Base-by-base conservation (phyloP, 2,329 filamentous ascomycete genomes). In the Phialemonium atrogriseum region DNA sequence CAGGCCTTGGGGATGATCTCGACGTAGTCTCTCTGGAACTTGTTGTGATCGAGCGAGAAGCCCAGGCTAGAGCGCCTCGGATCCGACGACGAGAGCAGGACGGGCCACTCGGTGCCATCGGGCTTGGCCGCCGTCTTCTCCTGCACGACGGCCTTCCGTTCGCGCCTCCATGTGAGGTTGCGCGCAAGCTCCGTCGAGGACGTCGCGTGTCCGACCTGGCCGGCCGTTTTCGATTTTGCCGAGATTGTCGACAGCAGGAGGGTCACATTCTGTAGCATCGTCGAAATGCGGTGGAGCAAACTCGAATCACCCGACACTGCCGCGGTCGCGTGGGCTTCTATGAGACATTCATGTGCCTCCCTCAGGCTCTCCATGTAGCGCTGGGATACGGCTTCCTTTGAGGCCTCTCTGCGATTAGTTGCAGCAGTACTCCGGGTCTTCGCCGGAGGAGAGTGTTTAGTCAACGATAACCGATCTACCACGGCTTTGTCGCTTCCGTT, bases 1-100 rank as follows among this genome's bases (percentile, higher is more conserved):
- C 91, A 98, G 6, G 70, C 66, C 23, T 66, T 60, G 0, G 91
- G 93, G 5, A 98, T 77, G 30, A 89, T 81, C 48, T 95, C 84
- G 30, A 95, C 70, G 45, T 87, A 94, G 27, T 88, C 74, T 40
- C 71, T 68, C 51, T 89, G 83, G 47, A 94, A 93, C 16, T 67
- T 65, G 25, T 64, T 57, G 46, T 77, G 68, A 40, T 80, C 68
- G 8, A 64, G 56, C 5, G 62, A 55, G 34, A 64, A 51, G 2
- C 60, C 64, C 12, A 72, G 51, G 38, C 67, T 73, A 3, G 49
- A 50, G 15, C 60, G 60, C 25, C 59, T 55, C 5, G 47, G 31
- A 16, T 52, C 48, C 4, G 24, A 19, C 6, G 43, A 30, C 9
- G 43, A 42, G 5, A 46, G 48, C 3, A 56, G 40, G 4, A 60